phyloP scores from a whole-genome alignment of 1,284 basidiomycete species.

The Sutorius eximius region DNA sequence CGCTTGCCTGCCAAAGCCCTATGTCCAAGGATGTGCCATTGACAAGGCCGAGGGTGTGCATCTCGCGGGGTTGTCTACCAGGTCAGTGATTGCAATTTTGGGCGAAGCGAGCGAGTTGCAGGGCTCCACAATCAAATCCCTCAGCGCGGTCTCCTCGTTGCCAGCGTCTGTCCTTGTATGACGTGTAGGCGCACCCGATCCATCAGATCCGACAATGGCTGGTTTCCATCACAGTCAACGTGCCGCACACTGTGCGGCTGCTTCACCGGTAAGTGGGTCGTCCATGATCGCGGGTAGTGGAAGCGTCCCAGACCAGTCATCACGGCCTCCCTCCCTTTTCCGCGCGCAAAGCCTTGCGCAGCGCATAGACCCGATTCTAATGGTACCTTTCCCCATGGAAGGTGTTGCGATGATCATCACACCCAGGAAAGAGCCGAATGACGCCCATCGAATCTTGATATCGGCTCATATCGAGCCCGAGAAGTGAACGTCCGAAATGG shows the following conservation, averaged over 20 bases:
- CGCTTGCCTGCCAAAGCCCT: neutral
- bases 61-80: neutral
- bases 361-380: neutral
- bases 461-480: neutral
- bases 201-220: neutral
- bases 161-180: slow-evolving; percentile 2
- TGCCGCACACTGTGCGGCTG: neutral
- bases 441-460: slow-evolving; percentile 14
- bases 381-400: neutral
- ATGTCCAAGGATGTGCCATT: neutral
- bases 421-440: neutral
- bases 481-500: slow-evolving; percentile 14
- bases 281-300: neutral
- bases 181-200: slow-evolving; percentile 3
- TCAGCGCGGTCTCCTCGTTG: slow-evolving; percentile 17
- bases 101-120: too few relatives aligned
- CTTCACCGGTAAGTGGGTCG: neutral
- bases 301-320: neutral
- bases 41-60: neutral
- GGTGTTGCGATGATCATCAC: neutral
- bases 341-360: neutral
- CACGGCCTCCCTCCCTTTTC: neutral
- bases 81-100: too few relatives aligned
- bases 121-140: neutral
- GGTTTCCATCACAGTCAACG: neutral